Evolutionary conservation across 495 filamentous ascomycete species (phyloP), one percentile per base, ranked within the genome.

Genomic region (Chlorociboria aeruginascens): DNA sequence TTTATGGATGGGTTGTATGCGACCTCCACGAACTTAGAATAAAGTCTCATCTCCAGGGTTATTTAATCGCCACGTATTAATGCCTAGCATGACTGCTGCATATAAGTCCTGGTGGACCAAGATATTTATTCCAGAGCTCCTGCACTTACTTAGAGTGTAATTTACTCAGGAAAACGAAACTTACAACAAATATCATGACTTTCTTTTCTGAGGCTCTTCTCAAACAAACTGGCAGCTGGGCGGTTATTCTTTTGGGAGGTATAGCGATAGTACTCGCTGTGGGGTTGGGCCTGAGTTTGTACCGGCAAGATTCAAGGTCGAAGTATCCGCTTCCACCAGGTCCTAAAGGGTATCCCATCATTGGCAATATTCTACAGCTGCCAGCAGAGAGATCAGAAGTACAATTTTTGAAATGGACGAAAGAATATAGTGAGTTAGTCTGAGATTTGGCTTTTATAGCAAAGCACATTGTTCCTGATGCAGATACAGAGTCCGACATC

Each of bases 311-410:
- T 43, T 45, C 42, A 12, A 45, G 34, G 29, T 11, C 29, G 3
- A 45, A 32, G 20, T 45, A 32, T 45, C 45, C 32, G 32, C 37
- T 47, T 3, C 45, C 45, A 31, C 45, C 45, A 30, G 45, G 45
- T 3, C 45, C 45, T n/a, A 38, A 38, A 39, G 45, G 45, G 8
- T 25, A 11, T 40, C 45, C 45, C 11, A 44, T 51, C 14, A 29
- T 51, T 17, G 41, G 48, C 16, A 33, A 44, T 14, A 25, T 44
- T 32, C 39, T 28, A n/a, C 33, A 41, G 33, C 1, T 44, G 17
- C 39, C 41, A 7, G 31, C 16, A 6, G 39, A 51, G 34, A 44
- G 41, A 37, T 51, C 41, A 32, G 40, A 51, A 25, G 30, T 43
- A 9, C 28, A 30, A 7, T 51, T 48, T 25, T 42, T 29, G 35